Conservation (phyloP, 164 flowering plant genomes). For the Vitis amurensis region DNA sequence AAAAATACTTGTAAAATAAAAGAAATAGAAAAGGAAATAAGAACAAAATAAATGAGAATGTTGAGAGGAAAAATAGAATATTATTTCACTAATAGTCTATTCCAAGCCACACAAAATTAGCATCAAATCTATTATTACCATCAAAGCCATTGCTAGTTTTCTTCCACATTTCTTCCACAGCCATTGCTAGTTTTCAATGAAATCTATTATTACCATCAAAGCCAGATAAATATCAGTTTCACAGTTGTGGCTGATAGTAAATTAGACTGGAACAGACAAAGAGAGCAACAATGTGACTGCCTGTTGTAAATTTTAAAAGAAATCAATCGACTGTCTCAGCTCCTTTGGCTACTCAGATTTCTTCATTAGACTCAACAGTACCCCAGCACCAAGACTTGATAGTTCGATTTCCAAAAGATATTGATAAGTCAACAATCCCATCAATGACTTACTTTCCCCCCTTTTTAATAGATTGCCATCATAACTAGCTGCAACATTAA, state of each 20-base stretch:
- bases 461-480: conserved; percentile 86
- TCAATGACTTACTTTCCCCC: conserved; percentile 72
- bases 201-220: no score
- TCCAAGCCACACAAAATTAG: no score
- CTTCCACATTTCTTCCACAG: no score
- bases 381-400: conserved; percentile 65
- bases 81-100: no score
- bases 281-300: neutral
- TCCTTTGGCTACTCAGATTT: conserved; percentile 48
- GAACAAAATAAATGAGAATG: no score
- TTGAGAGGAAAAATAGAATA: no score
- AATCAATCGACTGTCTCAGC: neutral
- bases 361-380: conserved; percentile 66
- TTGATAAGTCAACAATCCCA: neutral
- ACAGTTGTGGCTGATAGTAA: neutral
- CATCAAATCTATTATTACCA: no score
- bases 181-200: no score
- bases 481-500: conserved; percentile 60
- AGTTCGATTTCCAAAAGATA: neutral
- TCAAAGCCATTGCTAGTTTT: no score
- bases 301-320: neutral
- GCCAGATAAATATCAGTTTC: no score
- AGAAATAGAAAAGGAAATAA: no score
- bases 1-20: no score
- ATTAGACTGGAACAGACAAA: neutral